A percentile compares a stretch with the other conserved stretches of the same genome.
Conservation (phyloP, 176 grass and related monocot genomes). For the Dendrocalamus sinicus region DNA sequence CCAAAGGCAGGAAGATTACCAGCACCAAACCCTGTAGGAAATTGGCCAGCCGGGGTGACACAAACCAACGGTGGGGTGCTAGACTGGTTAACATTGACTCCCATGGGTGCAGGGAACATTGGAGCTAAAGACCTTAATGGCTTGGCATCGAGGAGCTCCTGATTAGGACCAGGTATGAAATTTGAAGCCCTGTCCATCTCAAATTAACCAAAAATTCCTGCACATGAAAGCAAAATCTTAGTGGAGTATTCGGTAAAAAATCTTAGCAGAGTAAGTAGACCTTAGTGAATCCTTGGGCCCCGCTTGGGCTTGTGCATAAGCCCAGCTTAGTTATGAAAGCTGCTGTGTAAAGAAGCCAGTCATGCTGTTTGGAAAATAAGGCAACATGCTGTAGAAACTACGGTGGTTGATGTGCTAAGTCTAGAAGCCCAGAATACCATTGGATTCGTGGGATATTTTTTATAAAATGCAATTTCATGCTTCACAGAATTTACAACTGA, state of each 20-base stretch:
- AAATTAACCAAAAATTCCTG: slow-evolving; percentile 33
- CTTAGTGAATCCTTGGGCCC: slow-evolving; percentile 3
- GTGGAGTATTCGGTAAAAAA: slow-evolving; percentile 15
- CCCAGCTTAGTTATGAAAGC: background rate
- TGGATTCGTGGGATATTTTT: background rate
- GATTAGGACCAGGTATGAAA: slow-evolving; percentile 60
- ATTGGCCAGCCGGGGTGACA: slow-evolving; percentile 70
- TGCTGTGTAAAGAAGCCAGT: background rate
- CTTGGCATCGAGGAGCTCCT: slow-evolving; percentile 79
- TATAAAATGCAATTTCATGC: background rate
- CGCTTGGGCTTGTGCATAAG: slow-evolving; percentile 1
- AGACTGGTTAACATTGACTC: slow-evolving; percentile 73
- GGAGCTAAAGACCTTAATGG: slow-evolving; percentile 88
- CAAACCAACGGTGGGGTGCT: slow-evolving; percentile 73
- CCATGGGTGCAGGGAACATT: slow-evolving; percentile 89
- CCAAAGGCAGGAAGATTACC: slow-evolving; percentile 48
- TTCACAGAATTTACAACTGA: background rate
- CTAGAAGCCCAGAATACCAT: background rate
- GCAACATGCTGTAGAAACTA: background rate
- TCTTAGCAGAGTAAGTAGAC: slow-evolving; percentile 19
- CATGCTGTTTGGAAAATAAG: background rate
- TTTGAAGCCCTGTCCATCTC: slow-evolving; percentile 54
- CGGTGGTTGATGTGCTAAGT: background rate
- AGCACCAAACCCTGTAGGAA: slow-evolving; percentile 47
- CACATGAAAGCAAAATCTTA: slow-evolving; percentile 34